phyloP scores from a whole-genome alignment of 1,284 basidiomycete genomes.

The Jaminaea rosea region DNA sequence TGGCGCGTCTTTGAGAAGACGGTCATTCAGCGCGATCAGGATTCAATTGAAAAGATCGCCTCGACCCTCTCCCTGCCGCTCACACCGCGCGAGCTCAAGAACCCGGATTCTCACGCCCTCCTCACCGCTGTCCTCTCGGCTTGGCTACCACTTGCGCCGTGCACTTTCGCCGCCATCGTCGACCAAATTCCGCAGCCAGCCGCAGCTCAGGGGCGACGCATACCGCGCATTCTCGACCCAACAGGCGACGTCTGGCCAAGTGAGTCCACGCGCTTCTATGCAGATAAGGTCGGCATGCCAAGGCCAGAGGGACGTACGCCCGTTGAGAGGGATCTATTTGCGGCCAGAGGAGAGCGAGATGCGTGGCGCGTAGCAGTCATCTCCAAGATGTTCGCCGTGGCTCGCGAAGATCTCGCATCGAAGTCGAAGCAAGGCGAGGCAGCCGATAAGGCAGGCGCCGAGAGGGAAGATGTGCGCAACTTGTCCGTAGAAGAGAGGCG shows the following conservation, averaged over 20 bases:
- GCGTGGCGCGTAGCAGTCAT: conserved; percentile 56
- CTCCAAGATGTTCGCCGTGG: conserved; percentile 96
- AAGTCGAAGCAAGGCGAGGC: not conserved
- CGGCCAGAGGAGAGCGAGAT: conserved; percentile 6
- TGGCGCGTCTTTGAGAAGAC: conserved; percentile 72
- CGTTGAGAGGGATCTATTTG: conserved; percentile 72
- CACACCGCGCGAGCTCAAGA: conserved; percentile 75
- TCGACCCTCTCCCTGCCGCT: conserved; percentile 73
- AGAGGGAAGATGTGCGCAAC: conserved; percentile 13
- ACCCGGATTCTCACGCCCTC: conserved; percentile 78
- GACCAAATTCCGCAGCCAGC: conserved; percentile 83
- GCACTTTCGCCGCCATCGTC: conserved; percentile 83
- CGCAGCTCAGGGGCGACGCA: conserved; percentile 68
- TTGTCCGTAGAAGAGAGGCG: conserved; percentile 83
- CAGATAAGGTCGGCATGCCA: conserved; percentile 52
- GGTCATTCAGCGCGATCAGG: conserved; percentile 42
- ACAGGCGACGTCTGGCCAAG: not conserved
- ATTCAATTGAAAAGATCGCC: conserved; percentile 79
- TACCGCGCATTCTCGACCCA: conserved; percentile 89
- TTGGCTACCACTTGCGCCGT: conserved; percentile 89
- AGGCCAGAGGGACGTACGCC: conserved; percentile 54
- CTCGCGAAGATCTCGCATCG: conserved; percentile 70
- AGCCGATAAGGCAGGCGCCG: not conserved
- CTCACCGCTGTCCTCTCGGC: conserved; percentile 82
- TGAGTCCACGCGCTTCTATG: conserved; percentile 52